Percentiles rank a stretch among this genome's conserved stretches.
Conservation (phyloP, 2,329 filamentous ascomycete genomes). For the Aspergillus sp. region DNA sequence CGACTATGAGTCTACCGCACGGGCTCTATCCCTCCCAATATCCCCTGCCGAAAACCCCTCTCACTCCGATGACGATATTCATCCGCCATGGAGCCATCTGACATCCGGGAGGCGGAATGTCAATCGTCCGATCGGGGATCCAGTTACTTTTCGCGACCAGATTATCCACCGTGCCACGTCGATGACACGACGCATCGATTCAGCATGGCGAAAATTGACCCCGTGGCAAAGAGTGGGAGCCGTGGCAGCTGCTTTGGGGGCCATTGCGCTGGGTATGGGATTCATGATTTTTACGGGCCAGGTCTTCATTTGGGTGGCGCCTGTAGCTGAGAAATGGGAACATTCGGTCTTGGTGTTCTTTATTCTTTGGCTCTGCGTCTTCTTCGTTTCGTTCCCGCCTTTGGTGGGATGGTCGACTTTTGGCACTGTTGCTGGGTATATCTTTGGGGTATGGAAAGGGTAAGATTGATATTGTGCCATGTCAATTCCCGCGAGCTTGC, state of each 20-base stretch:
- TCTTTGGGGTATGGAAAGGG: conserved; percentile 67
- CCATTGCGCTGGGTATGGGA: conserved; percentile 57
- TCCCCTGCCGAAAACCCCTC: conserved; percentile 42
- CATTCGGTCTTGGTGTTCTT: conserved; percentile 65
- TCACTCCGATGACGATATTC: conserved; percentile 38
- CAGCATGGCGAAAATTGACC: conserved; percentile 37
- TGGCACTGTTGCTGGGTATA: conserved; percentile 64
- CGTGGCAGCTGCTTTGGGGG: conserved; percentile 45
- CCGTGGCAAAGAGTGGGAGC: conserved; percentile 59
- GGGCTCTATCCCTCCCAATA: conserved; percentile 50
- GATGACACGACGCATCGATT: conserved; percentile 25
- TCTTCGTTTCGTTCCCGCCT: conserved; percentile 77
- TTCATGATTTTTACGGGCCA: conserved; percentile 73
- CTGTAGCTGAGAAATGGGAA: conserved; percentile 72
- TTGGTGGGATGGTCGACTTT: conserved; percentile 82
- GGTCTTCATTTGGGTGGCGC: conserved; percentile 72
- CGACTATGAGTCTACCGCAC: conserved; percentile 49
- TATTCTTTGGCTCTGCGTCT: conserved; percentile 71
- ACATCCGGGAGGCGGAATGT: conserved; percentile 38
- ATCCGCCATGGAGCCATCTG: conserved; percentile 50
- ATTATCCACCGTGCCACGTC: conserved; percentile 33
- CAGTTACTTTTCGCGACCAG: conserved; percentile 31
- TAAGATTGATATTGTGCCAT: conserved; percentile 44
- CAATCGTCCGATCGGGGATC: conserved; percentile 27
- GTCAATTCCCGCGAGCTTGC: conserved; percentile 1